phyloP scores from a whole-genome alignment of 306 rosid genomes.

The Dryas drummondii region DNA sequence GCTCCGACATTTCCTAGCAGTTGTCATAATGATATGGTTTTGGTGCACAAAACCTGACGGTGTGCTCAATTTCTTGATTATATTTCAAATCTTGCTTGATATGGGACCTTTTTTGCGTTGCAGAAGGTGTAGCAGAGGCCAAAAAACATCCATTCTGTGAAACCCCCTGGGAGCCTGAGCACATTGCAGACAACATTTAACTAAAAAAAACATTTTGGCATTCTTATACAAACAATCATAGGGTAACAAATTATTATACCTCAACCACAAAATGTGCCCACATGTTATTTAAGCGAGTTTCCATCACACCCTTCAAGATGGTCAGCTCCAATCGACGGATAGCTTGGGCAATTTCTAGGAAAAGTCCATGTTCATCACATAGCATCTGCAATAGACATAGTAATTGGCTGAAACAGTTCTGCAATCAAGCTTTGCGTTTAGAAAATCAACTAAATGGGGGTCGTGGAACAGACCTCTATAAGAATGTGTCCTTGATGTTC shows the following conservation, averaged over 20 bases:
- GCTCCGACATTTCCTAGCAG: background rate
- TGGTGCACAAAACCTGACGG: background rate
- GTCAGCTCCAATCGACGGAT: slow-evolving; percentile 56
- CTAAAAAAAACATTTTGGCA: background rate
- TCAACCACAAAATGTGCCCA: slow-evolving; percentile 84
- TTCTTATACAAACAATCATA: background rate
- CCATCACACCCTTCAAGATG: slow-evolving; percentile 70
- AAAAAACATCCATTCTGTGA: slow-evolving; percentile 80
- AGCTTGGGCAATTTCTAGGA: slow-evolving; percentile 78
- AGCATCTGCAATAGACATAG: slow-evolving; percentile 34
- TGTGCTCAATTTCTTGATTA: background rate
- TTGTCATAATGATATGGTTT: background rate
- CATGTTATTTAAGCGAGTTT: slow-evolving; percentile 40
- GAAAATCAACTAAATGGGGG: too few relatives aligned
- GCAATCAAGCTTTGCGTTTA: background rate
- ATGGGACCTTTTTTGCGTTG: slow-evolving; percentile 51
- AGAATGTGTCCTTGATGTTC: slow-evolving; percentile 72
- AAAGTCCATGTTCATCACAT: slow-evolving; percentile 69
- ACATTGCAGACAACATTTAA: background rate
- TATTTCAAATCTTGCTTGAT: slow-evolving; percentile 41
- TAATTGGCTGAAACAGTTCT: background rate
- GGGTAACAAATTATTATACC: slow-evolving; percentile 36
- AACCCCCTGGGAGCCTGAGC: slow-evolving; percentile 77
- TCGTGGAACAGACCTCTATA: slow-evolving; percentile 52
- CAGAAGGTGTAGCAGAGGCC: slow-evolving; percentile 81